phyloP scores from a whole-genome alignment of 1,284 basidiomycete genomes.

The Leccinum ponderosum region DNA sequence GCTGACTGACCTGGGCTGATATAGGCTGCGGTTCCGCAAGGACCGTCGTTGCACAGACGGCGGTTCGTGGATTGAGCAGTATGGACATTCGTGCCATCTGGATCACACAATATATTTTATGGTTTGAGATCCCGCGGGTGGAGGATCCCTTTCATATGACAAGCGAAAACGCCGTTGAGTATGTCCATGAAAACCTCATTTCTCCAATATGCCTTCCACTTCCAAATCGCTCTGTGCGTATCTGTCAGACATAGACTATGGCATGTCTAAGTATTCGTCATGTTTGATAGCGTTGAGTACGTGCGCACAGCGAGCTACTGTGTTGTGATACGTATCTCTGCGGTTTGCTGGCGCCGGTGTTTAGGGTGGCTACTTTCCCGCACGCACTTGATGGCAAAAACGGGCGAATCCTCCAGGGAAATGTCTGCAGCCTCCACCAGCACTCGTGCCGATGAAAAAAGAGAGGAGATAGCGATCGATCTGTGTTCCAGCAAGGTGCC shows the following conservation, averaged over 20 bases:
- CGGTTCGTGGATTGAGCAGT: not conserved
- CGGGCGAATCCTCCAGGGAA: not conserved
- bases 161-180: not conserved
- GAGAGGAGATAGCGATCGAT: not conserved
- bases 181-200: not conserved
- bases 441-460: not conserved
- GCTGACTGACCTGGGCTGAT: conserved; percentile 51
- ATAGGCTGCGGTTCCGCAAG: not conserved
- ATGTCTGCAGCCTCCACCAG: not conserved
- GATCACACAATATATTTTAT: not conserved
- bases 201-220: not conserved
- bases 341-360: not conserved
- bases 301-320: not conserved
- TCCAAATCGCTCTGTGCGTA: not conserved
- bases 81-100: not conserved
- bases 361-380: not conserved
- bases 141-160: not conserved
- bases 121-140: not conserved
- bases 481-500: not conserved
- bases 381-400: not conserved
- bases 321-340: not conserved
- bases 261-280: not conserved
- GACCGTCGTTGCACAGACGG: not conserved
- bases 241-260: not conserved
- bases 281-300: not conserved